Conservation (phyloP, 352 stramenopile genomes). For the Phytopythium montanum region DNA sequence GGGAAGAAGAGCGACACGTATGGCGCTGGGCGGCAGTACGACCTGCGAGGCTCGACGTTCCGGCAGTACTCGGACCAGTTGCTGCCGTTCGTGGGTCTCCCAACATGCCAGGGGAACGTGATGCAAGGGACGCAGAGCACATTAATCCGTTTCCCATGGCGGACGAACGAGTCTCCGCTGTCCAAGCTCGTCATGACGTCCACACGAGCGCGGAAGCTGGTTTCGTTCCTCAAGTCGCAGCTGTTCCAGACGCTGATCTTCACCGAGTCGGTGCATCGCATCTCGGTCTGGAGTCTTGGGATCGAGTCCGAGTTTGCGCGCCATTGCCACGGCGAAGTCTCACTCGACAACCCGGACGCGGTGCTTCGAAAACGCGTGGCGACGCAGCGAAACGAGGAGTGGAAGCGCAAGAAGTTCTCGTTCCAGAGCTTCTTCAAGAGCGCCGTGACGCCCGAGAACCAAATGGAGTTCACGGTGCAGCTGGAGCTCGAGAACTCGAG, state of each 20-base stretch:
- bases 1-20: not conserved
- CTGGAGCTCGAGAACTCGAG: constrained; percentile 57
- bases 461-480: constrained; percentile 61
- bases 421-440: constrained; percentile 79
- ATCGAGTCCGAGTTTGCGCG: constrained; percentile 59
- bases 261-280: constrained; percentile 53
- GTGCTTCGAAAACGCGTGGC: constrained; percentile 44
- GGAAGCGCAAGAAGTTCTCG: constrained; percentile 70
- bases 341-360: constrained; percentile 27
- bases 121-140: constrained; percentile 44
- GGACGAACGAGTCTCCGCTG: constrained; percentile 36
- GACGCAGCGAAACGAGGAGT: constrained; percentile 54
- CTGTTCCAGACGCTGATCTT: constrained; percentile 64
- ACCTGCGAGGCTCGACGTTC: constrained; percentile 59
- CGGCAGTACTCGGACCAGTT: constrained; percentile 68
- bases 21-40: constrained; percentile 48
- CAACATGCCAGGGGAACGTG: constrained; percentile 56
- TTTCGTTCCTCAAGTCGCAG: constrained; percentile 38
- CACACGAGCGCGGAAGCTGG: constrained; percentile 25
- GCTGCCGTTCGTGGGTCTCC: constrained; percentile 63
- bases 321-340: constrained; percentile 47
- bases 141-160: constrained; percentile 68
- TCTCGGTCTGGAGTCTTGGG: constrained; percentile 65
- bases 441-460: constrained; percentile 47
- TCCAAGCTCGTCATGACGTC: constrained; percentile 32